A percentile compares a stretch with the other conserved stretches of the same genome.
Conservation (phyloP, 148 eudicot species). For the Rhododendron kiyosumense region DNA sequence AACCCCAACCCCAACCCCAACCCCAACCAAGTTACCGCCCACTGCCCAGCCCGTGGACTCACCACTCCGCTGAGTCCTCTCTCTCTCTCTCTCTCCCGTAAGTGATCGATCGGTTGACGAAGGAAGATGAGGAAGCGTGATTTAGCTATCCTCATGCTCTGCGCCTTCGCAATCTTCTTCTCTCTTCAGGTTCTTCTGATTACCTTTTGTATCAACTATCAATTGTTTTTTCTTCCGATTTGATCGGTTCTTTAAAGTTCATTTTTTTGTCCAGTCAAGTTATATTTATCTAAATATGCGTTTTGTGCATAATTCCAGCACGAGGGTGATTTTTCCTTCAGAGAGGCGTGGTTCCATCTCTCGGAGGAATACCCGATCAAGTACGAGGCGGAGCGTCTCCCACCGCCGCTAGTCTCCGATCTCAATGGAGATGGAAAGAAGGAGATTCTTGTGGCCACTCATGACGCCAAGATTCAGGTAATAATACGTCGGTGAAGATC, state of each 20-base stretch:
- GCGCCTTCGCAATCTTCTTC: conserved; percentile 92
- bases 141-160: conserved; percentile 86
- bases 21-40: too few species aligned
- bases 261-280: background rate
- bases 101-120: conserved; percentile 1
- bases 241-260: background rate
- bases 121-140: conserved; percentile 85
- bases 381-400: conserved; percentile 90
- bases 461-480: conserved; percentile 96
- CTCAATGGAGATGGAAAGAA: conserved; percentile 87
- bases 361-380: conserved; percentile 90
- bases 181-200: conserved; percentile 76
- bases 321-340: conserved; percentile 91
- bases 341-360: conserved; percentile 91
- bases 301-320: conserved; percentile 38
- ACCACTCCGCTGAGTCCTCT: background rate
- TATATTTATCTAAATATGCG: background rate
- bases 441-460: conserved; percentile 87
- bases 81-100: background rate
- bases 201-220: background rate
- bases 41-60: background rate
- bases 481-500: background rate
- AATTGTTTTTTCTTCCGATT: background rate
- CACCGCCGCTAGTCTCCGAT: conserved; percentile 89
- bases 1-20: too few species aligned